A percentile compares a stretch with the other conserved stretches of the same genome.
Evolutionary conservation across 345 rosid genomes (phyloP).

Genomic region (Cardamine chenopodiifolia): DNA sequence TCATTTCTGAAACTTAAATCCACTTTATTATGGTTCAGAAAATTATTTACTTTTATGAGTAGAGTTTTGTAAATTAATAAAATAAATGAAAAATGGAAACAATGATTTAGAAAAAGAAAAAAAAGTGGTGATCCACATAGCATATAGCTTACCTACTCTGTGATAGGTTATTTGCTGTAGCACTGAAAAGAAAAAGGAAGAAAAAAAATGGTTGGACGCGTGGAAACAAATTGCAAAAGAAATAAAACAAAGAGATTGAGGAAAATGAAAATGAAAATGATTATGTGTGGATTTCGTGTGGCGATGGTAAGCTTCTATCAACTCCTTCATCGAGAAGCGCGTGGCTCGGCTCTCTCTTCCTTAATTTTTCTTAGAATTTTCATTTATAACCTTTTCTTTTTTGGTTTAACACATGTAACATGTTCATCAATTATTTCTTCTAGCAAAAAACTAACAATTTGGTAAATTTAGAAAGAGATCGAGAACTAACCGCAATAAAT

Average conservation of each 20-base stretch:
- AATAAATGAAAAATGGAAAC: not conserved
- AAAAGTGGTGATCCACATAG: not conserved
- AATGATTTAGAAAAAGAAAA: no score
- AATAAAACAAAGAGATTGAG: not conserved
- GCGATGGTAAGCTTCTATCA: not conserved
- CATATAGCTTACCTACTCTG: not conserved
- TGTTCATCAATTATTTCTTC: slow-evolving; percentile 24
- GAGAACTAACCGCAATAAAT: slow-evolving; percentile 37
- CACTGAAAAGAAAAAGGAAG: not conserved
- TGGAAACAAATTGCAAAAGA: slow-evolving; percentile 13
- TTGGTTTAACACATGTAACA: slow-evolving; percentile 33
- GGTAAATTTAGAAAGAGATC: slow-evolving; percentile 31
- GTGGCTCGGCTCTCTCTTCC: slow-evolving; percentile 21
- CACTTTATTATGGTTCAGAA: not conserved
- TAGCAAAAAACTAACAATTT: slow-evolving; percentile 31
- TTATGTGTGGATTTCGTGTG: slow-evolving; percentile 24
- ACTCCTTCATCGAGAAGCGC: slow-evolving; percentile 20
- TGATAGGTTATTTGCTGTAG: not conserved
- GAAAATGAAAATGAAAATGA: not conserved
- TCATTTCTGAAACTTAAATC: not conserved
- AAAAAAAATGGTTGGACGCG: not conserved
- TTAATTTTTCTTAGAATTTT: not conserved
- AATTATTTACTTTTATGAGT: not conserved
- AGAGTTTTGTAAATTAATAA: not conserved
- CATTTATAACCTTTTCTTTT: slow-evolving; percentile 17